These are phyloP conservation scores for Pichia cactophila DNA, from an alignment of 1,139 yeast species.

Conservation along the genomic window DNA sequence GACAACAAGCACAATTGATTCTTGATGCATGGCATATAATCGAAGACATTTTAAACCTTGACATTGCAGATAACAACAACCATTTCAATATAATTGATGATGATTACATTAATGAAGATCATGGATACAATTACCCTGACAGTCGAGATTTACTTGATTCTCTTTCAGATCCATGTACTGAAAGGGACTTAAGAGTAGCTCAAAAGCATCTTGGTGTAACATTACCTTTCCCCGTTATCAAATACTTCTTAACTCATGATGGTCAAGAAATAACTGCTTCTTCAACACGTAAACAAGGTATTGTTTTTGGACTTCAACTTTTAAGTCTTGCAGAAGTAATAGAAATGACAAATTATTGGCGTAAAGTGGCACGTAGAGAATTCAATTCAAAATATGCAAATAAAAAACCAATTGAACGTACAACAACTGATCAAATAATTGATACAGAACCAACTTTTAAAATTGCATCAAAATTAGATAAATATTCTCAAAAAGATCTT, in stretches of 20 bases:
- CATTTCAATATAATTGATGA: constrained; percentile 3
- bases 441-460: constrained; percentile 16
- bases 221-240: constrained; percentile 54
- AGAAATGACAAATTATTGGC: constrained; percentile 59
- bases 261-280: constrained; percentile 53
- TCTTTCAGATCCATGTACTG: constrained; percentile 57
- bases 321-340: constrained; percentile 61
- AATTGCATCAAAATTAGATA: constrained; percentile 8
- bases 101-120: constrained; percentile 5
- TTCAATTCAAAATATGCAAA: constrained; percentile 2
- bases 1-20: constrained; percentile 13
- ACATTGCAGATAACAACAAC: not conserved
- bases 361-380: constrained; percentile 46
- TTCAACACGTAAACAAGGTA: constrained; percentile 48
- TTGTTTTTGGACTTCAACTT: constrained; percentile 55
- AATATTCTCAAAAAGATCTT: constrained; percentile 10
- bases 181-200: constrained; percentile 52
- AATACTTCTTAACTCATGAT: constrained; percentile 56
- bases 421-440: constrained; percentile 1
- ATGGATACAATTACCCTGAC: constrained; percentile 14
- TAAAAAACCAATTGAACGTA: not conserved
- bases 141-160: constrained; percentile 15
- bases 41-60: constrained; percentile 10
- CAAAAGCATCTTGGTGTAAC: constrained; percentile 53
- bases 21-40: constrained; percentile 14